Conservation (phyloP, 129 eudicot genomes). For the Flaveria ramosissima region DNA sequence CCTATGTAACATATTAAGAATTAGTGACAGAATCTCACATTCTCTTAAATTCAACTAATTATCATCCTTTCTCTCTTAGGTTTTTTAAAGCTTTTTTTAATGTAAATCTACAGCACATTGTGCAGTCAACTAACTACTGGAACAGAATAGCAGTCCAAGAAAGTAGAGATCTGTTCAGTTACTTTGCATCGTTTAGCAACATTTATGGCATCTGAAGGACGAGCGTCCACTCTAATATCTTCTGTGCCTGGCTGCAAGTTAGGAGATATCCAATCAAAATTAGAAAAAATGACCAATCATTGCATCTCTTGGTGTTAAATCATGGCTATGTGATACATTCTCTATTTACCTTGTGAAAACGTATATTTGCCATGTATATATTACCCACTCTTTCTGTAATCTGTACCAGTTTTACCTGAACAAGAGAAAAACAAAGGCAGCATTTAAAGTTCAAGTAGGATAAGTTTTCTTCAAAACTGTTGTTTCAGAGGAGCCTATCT, state of each 20-base stretch:
- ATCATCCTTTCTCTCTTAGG: not conserved
- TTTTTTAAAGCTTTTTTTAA: not conserved
- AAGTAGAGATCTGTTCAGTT: slow-evolving; percentile 21
- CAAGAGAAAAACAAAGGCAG: slow-evolving; percentile 10
- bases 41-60: not conserved
- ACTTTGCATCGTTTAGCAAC: slow-evolving; percentile 73
- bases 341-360: slow-evolving; percentile 54
- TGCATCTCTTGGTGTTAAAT: not conserved
- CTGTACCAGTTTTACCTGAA: slow-evolving; percentile 67
- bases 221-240: slow-evolving; percentile 65
- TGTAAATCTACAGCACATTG: not conserved
- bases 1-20: not conserved
- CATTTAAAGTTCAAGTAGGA: not conserved
- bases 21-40: not conserved
- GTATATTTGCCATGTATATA: slow-evolving; percentile 57
- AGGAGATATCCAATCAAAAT: slow-evolving; percentile 21
- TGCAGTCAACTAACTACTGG: not conserved
- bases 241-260: slow-evolving; percentile 56
- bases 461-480: not conserved
- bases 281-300: slow-evolving; percentile 14
- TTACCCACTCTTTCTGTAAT: slow-evolving; percentile 65
- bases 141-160: slow-evolving; percentile 6
- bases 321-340: slow-evolving; percentile 7
- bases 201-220: slow-evolving; percentile 89
- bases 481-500: not conserved